Base-by-base conservation (phyloP, 2,329 filamentous ascomycete species). In the Cladosporium colombiae region DNA sequence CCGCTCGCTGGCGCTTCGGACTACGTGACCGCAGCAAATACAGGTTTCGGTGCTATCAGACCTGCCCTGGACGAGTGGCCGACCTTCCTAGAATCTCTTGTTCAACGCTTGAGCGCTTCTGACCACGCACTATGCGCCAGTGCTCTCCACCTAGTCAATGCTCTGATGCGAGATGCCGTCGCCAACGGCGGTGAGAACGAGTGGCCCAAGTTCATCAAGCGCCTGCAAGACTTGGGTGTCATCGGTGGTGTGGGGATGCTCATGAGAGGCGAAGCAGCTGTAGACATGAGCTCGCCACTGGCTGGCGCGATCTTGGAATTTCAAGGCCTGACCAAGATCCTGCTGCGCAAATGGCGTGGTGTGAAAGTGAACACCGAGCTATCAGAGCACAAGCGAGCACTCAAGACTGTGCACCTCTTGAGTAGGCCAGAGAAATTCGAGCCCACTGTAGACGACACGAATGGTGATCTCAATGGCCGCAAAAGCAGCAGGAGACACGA, bases 121-220 rank as follows among this genome's bases (percentile, higher is more conserved):
- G 95, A 99, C 77, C 95, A 99, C 80, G 91, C 93, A 3, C 85
- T 99, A 33, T 98, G 95, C 80, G 94, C 93, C 69, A 98, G 97
- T 80, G 92, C 95, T 1, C 84, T 99, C 63, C 95, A 97, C 83
- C 83, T 99, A 65, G 92, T 99, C 78, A 99, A 99, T 77, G 92
- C 94, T 0, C 83, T 99, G 56, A 96, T 98, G 82, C 87, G 95
- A 62, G 95, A 99, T 77, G 91, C 93, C 5, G 88, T 98, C 61
- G 90, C 91, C 31, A 89, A 86, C 73, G 91, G 94, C 62, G 83
- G 83, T 52, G 86, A 89, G 66, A 88, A 91, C 67, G 94, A 98
- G 73, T 98, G 95, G 93, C 91, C 93, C 58, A 95, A 91, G 73
- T 96, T 98, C 74, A 93, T 99, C 78, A 97, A 97, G 81, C 86